Evolutionary conservation across 371 early-diverging fungal species (phyloP), one percentile per base, ranked within the genome.

Genomic region (Dichotomocladium elegans): DNA sequence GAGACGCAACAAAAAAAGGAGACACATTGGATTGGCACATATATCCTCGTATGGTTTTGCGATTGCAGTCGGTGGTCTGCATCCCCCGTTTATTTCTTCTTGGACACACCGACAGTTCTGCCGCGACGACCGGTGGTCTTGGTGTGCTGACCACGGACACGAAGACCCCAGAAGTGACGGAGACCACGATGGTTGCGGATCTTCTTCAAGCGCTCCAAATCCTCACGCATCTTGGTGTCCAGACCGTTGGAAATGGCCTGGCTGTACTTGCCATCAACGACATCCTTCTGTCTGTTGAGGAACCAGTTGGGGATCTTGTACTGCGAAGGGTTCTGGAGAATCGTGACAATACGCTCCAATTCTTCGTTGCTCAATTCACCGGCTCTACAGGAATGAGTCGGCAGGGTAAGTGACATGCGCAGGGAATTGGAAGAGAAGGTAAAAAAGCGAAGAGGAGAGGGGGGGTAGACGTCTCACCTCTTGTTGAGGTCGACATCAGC

Each of bases 261-360:
- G 55, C 87, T 75, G 88, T 85, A 89, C 76, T 89, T 90, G 74
- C 98, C 98, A 67, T 92, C 93, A 66, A 86, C 80, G 66, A 88
- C 80, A 83, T 99, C 98, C 87, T 93, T 98, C 78, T 96, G 96
- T 72, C 95, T 85, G 91, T 99, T 99, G 41, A 96, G 88, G 88
- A 98, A 94, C 93, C 95, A 98, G 74, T 87, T 85, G 62, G 99
- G 99, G 78, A 99, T 95, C 81, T 95, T 96, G 87, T 88, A 93
- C 78, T 92, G 82, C 61, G 83, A 80, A 57, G 96, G 95, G 83
- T 95, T 88, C 77, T 90, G 88, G 73, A 96, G 86, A 66, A 92
- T 92, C 71, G 87, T 86, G 43, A 90, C 86, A 50, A 96, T 79
- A 58, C 90, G 88, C 76, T 94, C 90, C 53, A 94, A 82, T 79